Base-by-base conservation (phyloP, 495 filamentous ascomycete species). In the Rhypophila decipiens region DNA sequence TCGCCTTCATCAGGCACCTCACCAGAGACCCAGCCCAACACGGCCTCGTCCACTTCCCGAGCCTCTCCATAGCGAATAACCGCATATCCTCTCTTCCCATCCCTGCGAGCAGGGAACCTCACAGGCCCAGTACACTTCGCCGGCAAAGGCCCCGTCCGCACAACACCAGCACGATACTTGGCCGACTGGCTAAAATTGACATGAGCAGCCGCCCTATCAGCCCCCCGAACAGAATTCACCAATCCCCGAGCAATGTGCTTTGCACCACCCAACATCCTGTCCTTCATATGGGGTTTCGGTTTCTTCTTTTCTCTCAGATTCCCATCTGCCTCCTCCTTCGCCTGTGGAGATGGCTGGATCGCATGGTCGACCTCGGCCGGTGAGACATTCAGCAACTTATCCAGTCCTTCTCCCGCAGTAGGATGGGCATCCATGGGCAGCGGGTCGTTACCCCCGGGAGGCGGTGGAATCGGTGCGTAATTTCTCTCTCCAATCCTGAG, bases 401-500 rank as follows among this genome's bases (percentile, higher is more conserved):
- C 27, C 7, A 31, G 27, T 31, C 27, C 27, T 13, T 31, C 27
- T 31, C n/a, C n/a, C n/a, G n/a, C n/a, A n/a, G n/a, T n/a, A n/a
- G n/a, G n/a, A n/a, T n/a, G n/a, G n/a, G n/a, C n/a, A n/a, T n/a
- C 42, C 42, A 9, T 33, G 42, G n/a, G 42, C 35, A n/a, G n/a
- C n/a, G n/a, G n/a, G n/a, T n/a, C n/a, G n/a, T n/a, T n/a, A n/a
- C n/a, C n/a, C n/a, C n/a, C 9, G 86, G 4, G 87, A 82, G 19
- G 27, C 27, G 87, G 86, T 11, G 87, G 85, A 1, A 94, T 62
- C 4, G 88, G 87, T 4, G 85, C 76, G 45, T 85, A 80, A 59
- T 88, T 89, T 7, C 77, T 79, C 65, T 90, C 88, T 36, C 87
- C 86, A 39, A 89, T 82, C 18, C 88, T 83, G 22, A 94, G 81